phyloP scores from a whole-genome alignment of 805 yeast species.

The Starmerella riodocensis region DNA sequence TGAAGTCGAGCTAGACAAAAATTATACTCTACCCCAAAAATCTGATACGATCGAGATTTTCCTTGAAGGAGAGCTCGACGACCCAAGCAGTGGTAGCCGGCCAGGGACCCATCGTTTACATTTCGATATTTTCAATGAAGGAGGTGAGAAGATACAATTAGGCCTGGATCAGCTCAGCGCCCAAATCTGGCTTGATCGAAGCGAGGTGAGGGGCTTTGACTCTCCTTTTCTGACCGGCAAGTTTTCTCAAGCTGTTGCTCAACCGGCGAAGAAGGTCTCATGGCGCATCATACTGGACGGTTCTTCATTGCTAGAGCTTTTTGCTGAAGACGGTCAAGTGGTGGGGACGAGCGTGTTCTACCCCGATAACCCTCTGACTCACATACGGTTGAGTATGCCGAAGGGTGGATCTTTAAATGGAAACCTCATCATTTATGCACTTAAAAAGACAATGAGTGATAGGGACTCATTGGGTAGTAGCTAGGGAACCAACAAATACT shows the following conservation, averaged over 20 bases:
- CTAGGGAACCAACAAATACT: too few relatives aligned
- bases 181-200: constrained; percentile 18
- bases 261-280: constrained; percentile 1
- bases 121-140: constrained; percentile 6
- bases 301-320: constrained; percentile 15
- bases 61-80: constrained; percentile 1
- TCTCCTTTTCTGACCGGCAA: constrained; percentile 18
- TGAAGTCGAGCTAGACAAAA: neutral
- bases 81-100: too few relatives aligned
- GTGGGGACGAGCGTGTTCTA: constrained; percentile 14
- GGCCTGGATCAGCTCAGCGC: constrained; percentile 11
- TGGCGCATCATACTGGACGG: constrained; percentile 15
- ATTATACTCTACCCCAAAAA: neutral
- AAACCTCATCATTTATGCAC: neutral
- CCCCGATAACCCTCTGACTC: constrained; percentile 9
- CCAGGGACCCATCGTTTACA: constrained; percentile 5
- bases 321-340: constrained; percentile 14
- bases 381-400: constrained; percentile 2
- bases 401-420: constrained; percentile 4
- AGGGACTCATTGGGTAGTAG: too few relatives aligned
- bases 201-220: constrained; percentile 9
- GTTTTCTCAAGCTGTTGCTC: constrained; percentile 11
- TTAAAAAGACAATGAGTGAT: neutral
- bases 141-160: constrained; percentile 8
- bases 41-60: constrained; percentile 6